Evolutionary conservation across 352 stramenopile species (phyloP), one percentile per base, ranked within the genome.

Genomic region (Globisporangium spinosum): DNA sequence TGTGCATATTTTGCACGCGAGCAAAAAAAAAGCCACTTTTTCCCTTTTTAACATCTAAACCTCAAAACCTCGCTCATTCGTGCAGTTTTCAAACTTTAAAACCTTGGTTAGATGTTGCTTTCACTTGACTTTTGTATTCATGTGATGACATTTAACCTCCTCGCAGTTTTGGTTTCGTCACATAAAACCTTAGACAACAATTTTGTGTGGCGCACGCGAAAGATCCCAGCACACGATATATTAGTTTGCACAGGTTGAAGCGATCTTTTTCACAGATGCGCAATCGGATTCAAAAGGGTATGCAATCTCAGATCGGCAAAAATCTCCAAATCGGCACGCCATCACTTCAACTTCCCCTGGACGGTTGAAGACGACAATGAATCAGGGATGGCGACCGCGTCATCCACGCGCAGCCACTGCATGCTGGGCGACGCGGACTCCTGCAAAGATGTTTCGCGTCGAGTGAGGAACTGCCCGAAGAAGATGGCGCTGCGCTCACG

Each of bases 401-500:
- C 71, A 15, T 63, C 70, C 20, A 77, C 64, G 20, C 49, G 71
- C 17, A 90, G 69, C 82, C 82, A 90, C 57, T 70, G 43, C 17
- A 51, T 60, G 56, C 70, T 68, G 45, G 54, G 22, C n/a, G 49
- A 54, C 38, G 7, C 58, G 66, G 43, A 45, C 62, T 53, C 40
- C 12, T 6, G 32, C 40, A n/a, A n/a, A 9, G 38, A 6, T 13
- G 10, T 13, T 15, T 8, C 23, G 12, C 20, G 49, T 8, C 23
- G 12, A 20, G 49, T 79, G 25, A 94, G 76, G 63, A 93, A 95
- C 64, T 95, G 87, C 13, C 88, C 87, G 65, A 97, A 96, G 72
- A 93, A 86, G 61, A 96, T 93, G 64, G 77, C 82, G 61, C 76
- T 89, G 59, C 77, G 79, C 62, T 94, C 72, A 27, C 88, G 79